A percentile compares a stretch with the other conserved stretches of the same genome.
phyloP scores from a whole-genome alignment of 2,329 filamentous ascomycete species.

The Arthroderma uncinatum region DNA sequence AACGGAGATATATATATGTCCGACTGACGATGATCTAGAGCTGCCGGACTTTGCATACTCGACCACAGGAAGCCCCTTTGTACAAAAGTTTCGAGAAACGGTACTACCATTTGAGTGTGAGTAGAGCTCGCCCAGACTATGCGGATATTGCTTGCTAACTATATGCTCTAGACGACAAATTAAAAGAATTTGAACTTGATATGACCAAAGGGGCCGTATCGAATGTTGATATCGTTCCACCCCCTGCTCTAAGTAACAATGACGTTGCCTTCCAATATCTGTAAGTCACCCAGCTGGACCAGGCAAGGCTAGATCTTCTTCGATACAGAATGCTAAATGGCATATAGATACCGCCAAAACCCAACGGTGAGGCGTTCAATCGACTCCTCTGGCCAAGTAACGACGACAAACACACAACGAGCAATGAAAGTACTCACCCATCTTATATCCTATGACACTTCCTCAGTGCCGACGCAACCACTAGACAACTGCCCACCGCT shows the following conservation, averaged over 20 bases:
- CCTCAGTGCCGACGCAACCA: slow-evolving; percentile 49
- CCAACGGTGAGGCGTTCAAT: slow-evolving; percentile 56
- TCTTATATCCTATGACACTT: slow-evolving; percentile 51
- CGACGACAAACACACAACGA: slow-evolving; percentile 47
- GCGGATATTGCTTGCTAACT: neutral
- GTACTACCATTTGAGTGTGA: slow-evolving; percentile 61
- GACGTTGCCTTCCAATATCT: slow-evolving; percentile 58
- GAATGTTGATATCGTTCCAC: slow-evolving; percentile 63
- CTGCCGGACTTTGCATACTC: slow-evolving; percentile 82
- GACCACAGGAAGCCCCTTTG: slow-evolving; percentile 55
- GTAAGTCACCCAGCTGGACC: slow-evolving; percentile 22
- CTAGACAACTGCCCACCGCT: slow-evolving; percentile 46
- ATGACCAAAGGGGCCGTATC: slow-evolving; percentile 48
- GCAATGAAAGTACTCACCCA: slow-evolving; percentile 49
- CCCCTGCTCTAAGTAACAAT: slow-evolving; percentile 65
- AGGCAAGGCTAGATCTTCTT: slow-evolving; percentile 10
- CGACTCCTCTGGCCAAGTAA: slow-evolving; percentile 48
- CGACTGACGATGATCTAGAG: slow-evolving; percentile 29
- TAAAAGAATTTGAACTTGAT: slow-evolving; percentile 57
- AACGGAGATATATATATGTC: neutral
- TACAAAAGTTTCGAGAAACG: slow-evolving; percentile 58
- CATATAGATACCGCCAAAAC: slow-evolving; percentile 67
- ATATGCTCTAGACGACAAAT: slow-evolving; percentile 37
- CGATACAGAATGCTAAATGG: slow-evolving; percentile 20
- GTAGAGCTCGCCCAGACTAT: slow-evolving; percentile 15